Conservation (phyloP, 2,329 filamentous ascomycete species). For the Conoideocrella luteorostrata region DNA sequence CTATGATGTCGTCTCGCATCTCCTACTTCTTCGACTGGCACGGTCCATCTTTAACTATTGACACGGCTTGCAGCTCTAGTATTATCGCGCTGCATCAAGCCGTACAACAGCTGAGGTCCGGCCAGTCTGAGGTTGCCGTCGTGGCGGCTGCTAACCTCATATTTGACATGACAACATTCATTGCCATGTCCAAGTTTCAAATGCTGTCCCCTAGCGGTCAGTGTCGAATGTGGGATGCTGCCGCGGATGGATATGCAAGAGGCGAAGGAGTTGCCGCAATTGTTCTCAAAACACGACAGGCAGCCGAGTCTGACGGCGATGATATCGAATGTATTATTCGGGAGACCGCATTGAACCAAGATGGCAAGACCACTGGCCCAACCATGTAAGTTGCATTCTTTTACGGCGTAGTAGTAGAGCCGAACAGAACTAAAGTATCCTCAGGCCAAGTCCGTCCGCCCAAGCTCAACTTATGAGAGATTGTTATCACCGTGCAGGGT, state of each 20-base stretch:
- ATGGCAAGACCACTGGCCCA: constrained; percentile 35
- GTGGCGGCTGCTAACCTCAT: constrained; percentile 35
- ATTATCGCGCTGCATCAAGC: constrained; percentile 39
- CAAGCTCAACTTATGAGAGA: constrained; percentile 19
- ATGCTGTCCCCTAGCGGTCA: constrained; percentile 11
- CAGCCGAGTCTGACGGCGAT: constrained; percentile 37
- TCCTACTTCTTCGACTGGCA: constrained; percentile 41
- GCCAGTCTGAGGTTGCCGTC: constrained; percentile 26
- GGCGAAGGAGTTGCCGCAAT: constrained; percentile 29
- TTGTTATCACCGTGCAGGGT: constrained; percentile 22
- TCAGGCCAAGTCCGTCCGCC: constrained; percentile 9
- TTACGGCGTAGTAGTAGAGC: too few relatives aligned
- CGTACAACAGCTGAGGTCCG: constrained; percentile 16
- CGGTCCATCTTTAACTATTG: constrained; percentile 41
- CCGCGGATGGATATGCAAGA: constrained; percentile 43
- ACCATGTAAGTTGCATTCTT: too few relatives aligned
- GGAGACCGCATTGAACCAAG: constrained; percentile 27
- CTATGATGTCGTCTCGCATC: constrained; percentile 37
- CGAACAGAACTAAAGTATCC: too few relatives aligned
- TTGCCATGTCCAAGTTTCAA: constrained; percentile 7
- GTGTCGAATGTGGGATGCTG: constrained; percentile 27
- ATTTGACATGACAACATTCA: constrained; percentile 19
- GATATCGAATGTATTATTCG: constrained; percentile 27
- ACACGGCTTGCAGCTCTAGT: constrained; percentile 44
- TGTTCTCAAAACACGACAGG: constrained; percentile 36